Evolutionary conservation across 139 green algal genomes (phyloP).

Genomic region (Diplosphaera chodatii): DNA sequence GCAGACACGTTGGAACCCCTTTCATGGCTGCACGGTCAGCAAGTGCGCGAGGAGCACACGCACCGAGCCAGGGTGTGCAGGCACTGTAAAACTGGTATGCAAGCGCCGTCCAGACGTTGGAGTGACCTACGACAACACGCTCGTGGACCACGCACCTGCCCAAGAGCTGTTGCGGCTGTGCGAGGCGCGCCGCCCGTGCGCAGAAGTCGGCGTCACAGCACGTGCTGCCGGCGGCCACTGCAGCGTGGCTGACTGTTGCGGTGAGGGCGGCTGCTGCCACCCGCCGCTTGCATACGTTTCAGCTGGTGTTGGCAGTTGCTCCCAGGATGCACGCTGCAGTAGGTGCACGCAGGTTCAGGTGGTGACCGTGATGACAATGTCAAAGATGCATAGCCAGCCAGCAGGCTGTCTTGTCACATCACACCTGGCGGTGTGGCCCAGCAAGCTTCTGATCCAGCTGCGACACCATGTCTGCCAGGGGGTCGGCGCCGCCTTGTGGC

Average conservation of each 20-base stretch:
- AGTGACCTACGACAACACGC: too few relatives aligned
- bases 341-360: too few relatives aligned
- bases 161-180: neutral
- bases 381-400: too few relatives aligned
- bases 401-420: too few relatives aligned
- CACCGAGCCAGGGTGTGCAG: too few relatives aligned
- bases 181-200: too few relatives aligned
- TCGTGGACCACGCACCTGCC: neutral
- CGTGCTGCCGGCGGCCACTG: neutral
- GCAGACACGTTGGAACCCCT: neutral
- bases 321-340: neutral
- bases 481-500: neutral
- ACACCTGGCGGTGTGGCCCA: neutral
- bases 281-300: neutral
- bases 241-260: neutral
- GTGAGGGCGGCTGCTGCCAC: neutral
- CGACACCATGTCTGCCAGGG: neutral
- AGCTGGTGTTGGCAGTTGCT: neutral
- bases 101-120: too few relatives aligned
- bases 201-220: neutral
- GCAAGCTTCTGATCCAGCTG: neutral
- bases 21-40: neutral
- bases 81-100: too few relatives aligned
- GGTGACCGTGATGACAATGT: too few relatives aligned
- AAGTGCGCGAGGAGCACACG: too few relatives aligned